Percentiles rank a stretch among this genome's conserved stretches.
These are phyloP conservation scores for Penicillium maclennaniae DNA, from an alignment of 495 filamentous ascomycete species.

Conservation along the genomic window DNA sequence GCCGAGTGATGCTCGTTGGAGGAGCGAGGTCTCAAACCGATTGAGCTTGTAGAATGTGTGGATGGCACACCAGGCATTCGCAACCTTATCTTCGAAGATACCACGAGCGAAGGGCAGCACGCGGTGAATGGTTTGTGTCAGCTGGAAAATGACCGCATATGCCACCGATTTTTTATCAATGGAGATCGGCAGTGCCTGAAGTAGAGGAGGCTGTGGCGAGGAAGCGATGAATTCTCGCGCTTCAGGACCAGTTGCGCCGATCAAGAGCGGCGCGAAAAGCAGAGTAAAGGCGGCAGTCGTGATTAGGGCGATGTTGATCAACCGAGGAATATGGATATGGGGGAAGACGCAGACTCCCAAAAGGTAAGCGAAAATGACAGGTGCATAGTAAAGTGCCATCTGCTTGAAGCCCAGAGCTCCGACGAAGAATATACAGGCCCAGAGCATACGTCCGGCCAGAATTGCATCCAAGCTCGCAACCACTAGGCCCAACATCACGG, in stretches of 20 bases:
- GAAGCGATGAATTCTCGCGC: slow-evolving; percentile 35
- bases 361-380: slow-evolving; percentile 86
- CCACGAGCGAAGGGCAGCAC: slow-evolving; percentile 92
- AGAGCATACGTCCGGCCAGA: slow-evolving; percentile 76
- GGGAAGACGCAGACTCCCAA: slow-evolving; percentile 81
- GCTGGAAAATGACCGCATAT: slow-evolving; percentile 68
- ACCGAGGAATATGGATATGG: slow-evolving; percentile 59
- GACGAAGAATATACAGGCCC: slow-evolving; percentile 94
- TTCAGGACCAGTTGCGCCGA: slow-evolving; percentile 45
- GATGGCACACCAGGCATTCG: slow-evolving; percentile 93
- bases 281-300: slow-evolving; percentile 71
- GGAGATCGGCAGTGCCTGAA: slow-evolving; percentile 53
- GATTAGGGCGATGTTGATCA: slow-evolving; percentile 68
- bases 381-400: slow-evolving; percentile 97
- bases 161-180: slow-evolving; percentile 61
- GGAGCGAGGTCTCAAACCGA: slow-evolving; percentile 56
- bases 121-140: slow-evolving; percentile 78
- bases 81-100: slow-evolving; percentile 97
- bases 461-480: slow-evolving; percentile 84
- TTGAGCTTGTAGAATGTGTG: slow-evolving; percentile 86
- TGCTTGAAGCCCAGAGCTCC: slow-evolving; percentile 91
- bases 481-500: slow-evolving; percentile 91
- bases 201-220: slow-evolving; percentile 52
- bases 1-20: slow-evolving; percentile 73
- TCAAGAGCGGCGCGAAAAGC: slow-evolving; percentile 67